Percentiles rank a stretch among this genome's conserved stretches.
These are phyloP conservation scores for Xylariaceae sp. DNA, from an alignment of 2,329 filamentous ascomycete genomes.

Conservation along the genomic window DNA sequence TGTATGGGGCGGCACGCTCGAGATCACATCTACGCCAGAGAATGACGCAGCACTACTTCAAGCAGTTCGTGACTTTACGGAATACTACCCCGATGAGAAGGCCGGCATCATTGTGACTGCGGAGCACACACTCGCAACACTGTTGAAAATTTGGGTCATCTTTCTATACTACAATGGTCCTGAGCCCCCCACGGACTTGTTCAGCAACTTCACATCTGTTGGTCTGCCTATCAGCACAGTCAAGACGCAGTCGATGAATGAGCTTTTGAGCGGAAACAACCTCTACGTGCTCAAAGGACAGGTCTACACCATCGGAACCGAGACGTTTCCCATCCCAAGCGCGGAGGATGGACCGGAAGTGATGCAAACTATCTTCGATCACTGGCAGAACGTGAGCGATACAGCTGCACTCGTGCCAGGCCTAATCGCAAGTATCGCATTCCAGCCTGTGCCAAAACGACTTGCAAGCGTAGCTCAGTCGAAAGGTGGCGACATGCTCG, in stretches of 20 bases:
- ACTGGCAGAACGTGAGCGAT: constrained; percentile 34
- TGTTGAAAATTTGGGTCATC: constrained; percentile 55
- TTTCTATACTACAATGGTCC: constrained; percentile 64
- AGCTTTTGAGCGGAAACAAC: constrained; percentile 46
- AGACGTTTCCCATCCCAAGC: constrained; percentile 35
- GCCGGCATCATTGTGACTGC: constrained; percentile 59
- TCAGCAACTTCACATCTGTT: constrained; percentile 54
- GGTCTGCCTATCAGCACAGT: constrained; percentile 41
- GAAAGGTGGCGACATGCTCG: constrained; percentile 39
- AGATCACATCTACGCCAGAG: constrained; percentile 34
- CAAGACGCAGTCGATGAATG: constrained; percentile 46
- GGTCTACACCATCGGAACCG: constrained; percentile 38
- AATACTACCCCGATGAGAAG: constrained; percentile 57
- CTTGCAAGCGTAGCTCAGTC: constrained; percentile 32
- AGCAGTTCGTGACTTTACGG: constrained; percentile 54
- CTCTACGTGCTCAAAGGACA: constrained; percentile 34
- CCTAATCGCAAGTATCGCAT: constrained; percentile 34
- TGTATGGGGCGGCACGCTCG: constrained; percentile 43
- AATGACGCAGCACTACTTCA: constrained; percentile 38
- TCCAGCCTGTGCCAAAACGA: constrained; percentile 39
- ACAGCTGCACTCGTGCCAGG: constrained; percentile 25
- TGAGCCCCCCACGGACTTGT: constrained; percentile 49
- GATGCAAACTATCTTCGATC: constrained; percentile 31
- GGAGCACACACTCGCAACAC: constrained; percentile 41
- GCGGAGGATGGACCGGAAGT: constrained; percentile 27